Evolutionary conservation across 305 asterid genomes (phyloP).

Genomic region (Solanum chacoense): DNA sequence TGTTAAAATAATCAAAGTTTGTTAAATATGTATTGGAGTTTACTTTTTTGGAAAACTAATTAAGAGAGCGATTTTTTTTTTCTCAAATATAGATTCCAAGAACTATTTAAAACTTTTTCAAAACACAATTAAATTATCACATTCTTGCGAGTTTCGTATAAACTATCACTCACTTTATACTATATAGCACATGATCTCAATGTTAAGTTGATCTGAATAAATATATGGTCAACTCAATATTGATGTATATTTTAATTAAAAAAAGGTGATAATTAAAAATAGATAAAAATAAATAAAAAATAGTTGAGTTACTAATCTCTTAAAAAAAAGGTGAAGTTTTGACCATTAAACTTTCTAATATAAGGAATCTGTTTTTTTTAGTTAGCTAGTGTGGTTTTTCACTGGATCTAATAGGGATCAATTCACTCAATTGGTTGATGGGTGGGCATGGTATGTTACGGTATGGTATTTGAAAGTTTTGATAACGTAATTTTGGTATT

Average conservation of each 20-base stretch:
- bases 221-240: no score
- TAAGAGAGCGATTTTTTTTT: no score
- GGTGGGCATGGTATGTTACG: background rate
- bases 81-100: background rate
- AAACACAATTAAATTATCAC: background rate
- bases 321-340: background rate
- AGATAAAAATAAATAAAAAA: no score
- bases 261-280: background rate
- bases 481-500: no score
- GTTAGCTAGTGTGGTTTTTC: background rate
- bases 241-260: background rate
- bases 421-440: background rate
- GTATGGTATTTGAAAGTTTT: background rate
- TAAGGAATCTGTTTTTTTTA: background rate
- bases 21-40: background rate
- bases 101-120: no score
- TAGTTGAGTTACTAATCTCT: background rate
- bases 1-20: no score
- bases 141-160: no score
- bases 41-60: background rate
- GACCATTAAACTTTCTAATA: background rate
- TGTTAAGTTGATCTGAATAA: background rate
- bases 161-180: background rate
- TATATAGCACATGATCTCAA: background rate
- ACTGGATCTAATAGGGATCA: background rate